phyloP scores from a whole-genome alignment of 306 rosid genomes.

The Vigna nakashimae region DNA sequence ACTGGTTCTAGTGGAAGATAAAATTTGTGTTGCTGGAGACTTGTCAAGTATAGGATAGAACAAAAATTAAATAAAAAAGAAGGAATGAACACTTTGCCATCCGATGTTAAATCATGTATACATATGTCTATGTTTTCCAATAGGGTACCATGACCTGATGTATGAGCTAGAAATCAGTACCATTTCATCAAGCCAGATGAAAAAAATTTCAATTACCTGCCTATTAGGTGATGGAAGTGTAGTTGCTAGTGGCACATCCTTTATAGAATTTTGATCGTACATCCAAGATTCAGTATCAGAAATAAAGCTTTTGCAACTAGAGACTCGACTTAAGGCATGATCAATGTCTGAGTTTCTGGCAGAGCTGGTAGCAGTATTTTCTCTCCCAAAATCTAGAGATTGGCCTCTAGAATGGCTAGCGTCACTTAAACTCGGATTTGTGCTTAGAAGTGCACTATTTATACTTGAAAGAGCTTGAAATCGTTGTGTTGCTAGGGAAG shows the following conservation, averaged over 20 bases:
- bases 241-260: slow-evolving; percentile 42
- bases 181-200: slow-evolving; percentile 39
- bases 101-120: background rate
- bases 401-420: slow-evolving; percentile 56
- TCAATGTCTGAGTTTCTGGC: slow-evolving; percentile 54
- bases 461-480: slow-evolving; percentile 83
- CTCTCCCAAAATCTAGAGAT: slow-evolving; percentile 64
- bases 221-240: slow-evolving; percentile 55
- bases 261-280: slow-evolving; percentile 56
- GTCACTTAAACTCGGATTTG: slow-evolving; percentile 49
- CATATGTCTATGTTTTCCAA: slow-evolving; percentile 6
- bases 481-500: slow-evolving; percentile 75
- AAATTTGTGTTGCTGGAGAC: background rate
- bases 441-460: slow-evolving; percentile 60
- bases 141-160: slow-evolving; percentile 12
- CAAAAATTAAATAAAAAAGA: background rate
- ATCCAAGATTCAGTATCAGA: slow-evolving; percentile 59
- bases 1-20: slow-evolving; percentile 34
- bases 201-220: slow-evolving; percentile 60
- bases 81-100: background rate
- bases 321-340: slow-evolving; percentile 51
- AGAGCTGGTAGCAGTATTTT: slow-evolving; percentile 48
- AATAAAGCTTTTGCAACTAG: slow-evolving; percentile 61
- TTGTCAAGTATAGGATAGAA: slow-evolving; percentile 17
- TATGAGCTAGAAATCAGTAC: slow-evolving; percentile 22